Base-by-base conservation (phyloP, 441 rosid genomes). In the Capsella rubella region DNA sequence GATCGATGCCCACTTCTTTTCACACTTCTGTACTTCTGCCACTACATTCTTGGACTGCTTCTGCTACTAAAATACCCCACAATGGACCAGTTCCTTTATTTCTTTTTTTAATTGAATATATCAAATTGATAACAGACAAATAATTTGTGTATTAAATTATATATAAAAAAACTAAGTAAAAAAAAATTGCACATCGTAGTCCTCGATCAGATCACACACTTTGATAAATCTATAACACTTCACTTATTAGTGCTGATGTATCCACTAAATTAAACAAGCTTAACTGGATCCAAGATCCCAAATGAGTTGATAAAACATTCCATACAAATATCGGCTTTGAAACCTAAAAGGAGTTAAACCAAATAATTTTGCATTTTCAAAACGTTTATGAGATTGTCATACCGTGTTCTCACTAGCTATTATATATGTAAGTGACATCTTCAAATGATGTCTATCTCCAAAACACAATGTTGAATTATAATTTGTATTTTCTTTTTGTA, bases 1-100 rank as follows among this genome's bases (percentile, higher is more conserved):
- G 8, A 40, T 60, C 35, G 45, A 61, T 42, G 69, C 40, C 72
- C 65, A 60, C 35, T 40, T 60, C 64, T 60, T 39, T 60, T 60
- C 65, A 60, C 69, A 75, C 57, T 67, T 75, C 27, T 71, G 67
- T 70, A 59, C 55, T 71, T 56, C 71, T 64, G 62, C 76, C 80
- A 76, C 62, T 76, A 71, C 72, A 76, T 76, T 71, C 76, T 71
- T 76, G 67, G 75, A 76, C 75, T 70, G 67, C 76, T 71, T 57
- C 76, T 50, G 49, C 76, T 70, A 64, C 64, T 51, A 49, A 21
- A 56, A 64, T 21, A 40, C 50, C 66, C 63, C 69, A 67, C 78
- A 64, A 21, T 64, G 80, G 55, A 71, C 72, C 75, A 76, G 12
- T 40, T 40, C 25, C 25, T 37, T 40, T 40, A 2, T 60, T 40